phyloP scores from a whole-genome alignment of 192 early-diverging fungal genomes.

The Linnemannia zychae region DNA sequence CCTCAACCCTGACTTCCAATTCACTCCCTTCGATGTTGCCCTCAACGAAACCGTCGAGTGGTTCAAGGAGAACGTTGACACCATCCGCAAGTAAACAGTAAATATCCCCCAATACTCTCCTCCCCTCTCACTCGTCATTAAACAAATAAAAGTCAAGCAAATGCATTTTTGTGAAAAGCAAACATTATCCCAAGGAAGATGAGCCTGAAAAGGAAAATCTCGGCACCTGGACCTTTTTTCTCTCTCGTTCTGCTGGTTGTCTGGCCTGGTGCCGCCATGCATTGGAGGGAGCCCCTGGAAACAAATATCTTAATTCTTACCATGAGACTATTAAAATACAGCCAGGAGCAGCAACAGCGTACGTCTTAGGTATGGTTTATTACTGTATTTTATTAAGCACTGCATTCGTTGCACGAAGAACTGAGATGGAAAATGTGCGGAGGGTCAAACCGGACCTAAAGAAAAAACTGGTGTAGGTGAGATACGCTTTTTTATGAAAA shows the following conservation, averaged over 20 bases:
- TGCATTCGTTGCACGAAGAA: no score
- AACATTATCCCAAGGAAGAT: neutral
- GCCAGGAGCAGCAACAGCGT: no score
- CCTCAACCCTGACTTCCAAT: constrained; percentile 81
- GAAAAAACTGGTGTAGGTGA: no score
- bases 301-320: neutral
- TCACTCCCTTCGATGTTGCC: constrained; percentile 81
- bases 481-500: no score
- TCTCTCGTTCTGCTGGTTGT: neutral
- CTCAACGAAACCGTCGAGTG: constrained; percentile 79
- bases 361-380: no score
- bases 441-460: no score
- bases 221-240: neutral
- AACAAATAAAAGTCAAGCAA: neutral
- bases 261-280: neutral
- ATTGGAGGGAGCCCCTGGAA: neutral
- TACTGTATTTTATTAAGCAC: no score
- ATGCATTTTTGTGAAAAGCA: constrained; percentile 11
- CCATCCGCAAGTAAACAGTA: constrained; percentile 65
- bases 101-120: neutral
- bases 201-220: constrained; percentile 8
- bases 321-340: no score
- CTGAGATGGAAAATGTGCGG: no score
- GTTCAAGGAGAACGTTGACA: constrained; percentile 81
- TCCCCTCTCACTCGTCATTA: neutral